Percentiles rank a stretch among this genome's conserved stretches.
phyloP scores from a whole-genome alignment of 257 asterid species.

The Verbascum thapsus region DNA sequence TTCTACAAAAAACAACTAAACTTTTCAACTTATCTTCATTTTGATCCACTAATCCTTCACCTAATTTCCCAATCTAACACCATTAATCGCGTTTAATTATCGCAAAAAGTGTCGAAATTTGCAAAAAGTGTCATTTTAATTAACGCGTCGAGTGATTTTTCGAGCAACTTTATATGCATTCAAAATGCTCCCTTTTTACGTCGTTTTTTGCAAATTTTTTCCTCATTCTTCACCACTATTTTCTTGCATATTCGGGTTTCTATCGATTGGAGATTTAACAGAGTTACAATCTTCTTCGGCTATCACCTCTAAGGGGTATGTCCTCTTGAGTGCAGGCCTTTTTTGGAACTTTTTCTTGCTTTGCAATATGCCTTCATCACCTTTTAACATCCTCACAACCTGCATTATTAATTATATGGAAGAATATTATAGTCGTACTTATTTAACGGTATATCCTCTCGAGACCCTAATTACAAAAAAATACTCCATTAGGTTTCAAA shows the following conservation, averaged over 20 bases:
- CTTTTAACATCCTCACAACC: conserved; percentile 78
- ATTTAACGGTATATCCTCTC: no score
- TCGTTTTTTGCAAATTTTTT: conserved; percentile 12
- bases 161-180: no score
- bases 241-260: conserved; percentile 34
- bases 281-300: conserved; percentile 46
- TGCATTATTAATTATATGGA: conserved; percentile 35
- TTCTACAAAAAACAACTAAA: no score
- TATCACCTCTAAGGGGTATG: conserved; percentile 45
- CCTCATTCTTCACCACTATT: conserved; percentile 15
- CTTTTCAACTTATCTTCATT: no score
- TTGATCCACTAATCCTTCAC: no score
- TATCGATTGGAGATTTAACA: conserved; percentile 29
- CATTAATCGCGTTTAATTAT: no score
- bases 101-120: neutral
- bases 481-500: no score
- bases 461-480: no score
- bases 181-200: conserved; percentile 16
- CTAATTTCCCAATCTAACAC: no score
- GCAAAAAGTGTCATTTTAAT: no score
- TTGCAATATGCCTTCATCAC: conserved; percentile 55
- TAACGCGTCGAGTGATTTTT: no score
- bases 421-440: no score
- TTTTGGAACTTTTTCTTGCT: conserved; percentile 70
- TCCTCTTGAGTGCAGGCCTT: conserved; percentile 72